phyloP scores from a whole-genome alignment of 331 rosid genomes.

The Rhamnella rubrinervis region DNA sequence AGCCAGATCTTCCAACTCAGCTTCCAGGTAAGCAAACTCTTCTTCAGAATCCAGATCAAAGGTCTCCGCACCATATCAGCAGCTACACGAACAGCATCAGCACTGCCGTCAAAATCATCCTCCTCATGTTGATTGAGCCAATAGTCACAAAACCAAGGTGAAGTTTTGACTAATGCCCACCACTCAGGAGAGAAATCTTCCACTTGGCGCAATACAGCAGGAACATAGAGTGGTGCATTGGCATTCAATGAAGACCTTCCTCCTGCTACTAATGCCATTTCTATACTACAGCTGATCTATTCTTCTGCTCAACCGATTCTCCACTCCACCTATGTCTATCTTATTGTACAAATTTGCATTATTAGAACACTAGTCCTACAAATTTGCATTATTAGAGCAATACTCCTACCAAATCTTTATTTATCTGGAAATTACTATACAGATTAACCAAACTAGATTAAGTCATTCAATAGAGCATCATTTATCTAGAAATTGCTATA shows the following conservation, averaged over 20 bases:
- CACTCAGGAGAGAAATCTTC: constrained; percentile 37
- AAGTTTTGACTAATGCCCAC: constrained; percentile 32
- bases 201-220: constrained; percentile 20
- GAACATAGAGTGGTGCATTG: constrained; percentile 31
- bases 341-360: background rate
- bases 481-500: too few relatives aligned
- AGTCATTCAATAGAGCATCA: too few relatives aligned
- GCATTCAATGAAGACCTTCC: constrained; percentile 26
- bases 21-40: constrained; percentile 32
- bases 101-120: constrained; percentile 30
- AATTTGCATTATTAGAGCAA: background rate
- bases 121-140: constrained; percentile 33
- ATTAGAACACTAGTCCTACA: background rate
- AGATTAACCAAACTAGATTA: too few relatives aligned
- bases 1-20: constrained; percentile 42
- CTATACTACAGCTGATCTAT: background rate
- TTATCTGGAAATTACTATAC: too few relatives aligned
- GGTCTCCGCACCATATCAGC: constrained; percentile 21
- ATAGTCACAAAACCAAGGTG: constrained; percentile 25
- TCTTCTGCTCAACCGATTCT: background rate
- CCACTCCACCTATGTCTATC: background rate
- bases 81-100: constrained; percentile 23
- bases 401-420: too few relatives aligned
- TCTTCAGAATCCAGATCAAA: constrained; percentile 34
- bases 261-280: constrained; percentile 32